Evolutionary conservation across 2,329 filamentous ascomycete genomes (phyloP), one percentile per base, ranked within the genome.

Genomic region (Nemania bipapillata): DNA sequence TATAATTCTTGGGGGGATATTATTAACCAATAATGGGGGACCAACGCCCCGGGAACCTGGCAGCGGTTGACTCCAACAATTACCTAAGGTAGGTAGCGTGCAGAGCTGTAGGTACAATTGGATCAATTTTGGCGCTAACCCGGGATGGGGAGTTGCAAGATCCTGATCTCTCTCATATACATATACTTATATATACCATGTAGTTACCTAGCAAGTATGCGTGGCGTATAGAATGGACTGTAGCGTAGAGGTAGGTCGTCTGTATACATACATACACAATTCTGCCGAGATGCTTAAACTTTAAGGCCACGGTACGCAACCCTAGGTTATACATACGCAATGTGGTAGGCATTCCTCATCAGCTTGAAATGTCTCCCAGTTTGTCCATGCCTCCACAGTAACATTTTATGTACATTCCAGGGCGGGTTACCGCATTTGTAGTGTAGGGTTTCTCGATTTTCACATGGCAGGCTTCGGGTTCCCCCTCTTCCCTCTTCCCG

Each of bases 401-500:
- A 50, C 28, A 37, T 45, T 30, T 40, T 12, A 22, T 32, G n/a
- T 58, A n/a, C 40, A 45, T 68, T 52, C 56, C 37, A 53, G 45
- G 47, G 66, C 69, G 69, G 69, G 63, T 65, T 71, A 69, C 69
- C 69, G 52, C 54, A 64, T 70, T 69, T 20, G 66, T 63, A n/a
- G n/a, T n/a, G n/a, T n/a, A n/a, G n/a, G n/a, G 66, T 58, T 58
- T 61, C 35, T 30, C 62, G 49, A 59, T 63, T 54, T 54, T 62
- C 30, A 30, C 57, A 66, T 65, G 56, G 65, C 35, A 47, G 45
- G 37, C 53, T 56, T 71, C 66, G 63, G 66, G 55, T 57, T 64
- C 30, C 63, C 69, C 59, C 40, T 55, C 59, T 47, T 56, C 53
- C 26, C 54, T 62, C 64, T 68, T 67, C 37, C 66, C 37, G 26